These are phyloP conservation scores for Malassezia equina DNA, from an alignment of 1,284 basidiomycete genomes.

Conservation along the genomic window DNA sequence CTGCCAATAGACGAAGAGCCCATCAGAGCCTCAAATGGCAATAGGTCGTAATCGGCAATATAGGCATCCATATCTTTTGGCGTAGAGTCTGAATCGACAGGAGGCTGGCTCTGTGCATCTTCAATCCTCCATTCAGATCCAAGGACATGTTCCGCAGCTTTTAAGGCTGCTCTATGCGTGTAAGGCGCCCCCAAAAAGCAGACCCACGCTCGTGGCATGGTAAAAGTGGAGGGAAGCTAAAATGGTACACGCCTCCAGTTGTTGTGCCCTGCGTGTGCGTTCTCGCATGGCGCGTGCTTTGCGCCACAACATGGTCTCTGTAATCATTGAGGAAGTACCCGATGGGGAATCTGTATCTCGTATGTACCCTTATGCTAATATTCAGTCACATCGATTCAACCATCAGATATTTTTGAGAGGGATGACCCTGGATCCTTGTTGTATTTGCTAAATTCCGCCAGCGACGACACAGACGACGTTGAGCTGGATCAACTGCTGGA, in stretches of 20 bases:
- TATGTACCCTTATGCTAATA: background rate
- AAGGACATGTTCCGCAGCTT: constrained; percentile 24
- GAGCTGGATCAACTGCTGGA: constrained; percentile 22
- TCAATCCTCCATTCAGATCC: constrained; percentile 25
- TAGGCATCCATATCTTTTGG: constrained; percentile 17
- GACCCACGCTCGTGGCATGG: constrained; percentile 22
- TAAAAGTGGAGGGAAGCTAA: background rate
- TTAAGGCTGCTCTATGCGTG: constrained; percentile 30
- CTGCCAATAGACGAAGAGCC: constrained; percentile 52
- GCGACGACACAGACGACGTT: constrained; percentile 16
- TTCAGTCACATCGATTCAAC: constrained; percentile 7
- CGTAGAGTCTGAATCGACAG: background rate
- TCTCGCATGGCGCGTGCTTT: background rate
- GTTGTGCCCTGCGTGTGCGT: background rate
- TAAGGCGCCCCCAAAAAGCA: constrained; percentile 41
- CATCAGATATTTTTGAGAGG: constrained; percentile 23
- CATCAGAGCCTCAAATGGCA: constrained; percentile 38
- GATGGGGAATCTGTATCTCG: background rate
- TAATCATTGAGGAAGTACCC: constrained; percentile 11
- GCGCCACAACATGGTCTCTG: constrained; percentile 5
- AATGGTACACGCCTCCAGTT: background rate
- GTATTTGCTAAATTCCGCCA: constrained; percentile 20
- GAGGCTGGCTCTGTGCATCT: background rate
- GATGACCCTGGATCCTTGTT: constrained; percentile 25
- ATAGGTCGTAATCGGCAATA: constrained; percentile 40